Base-by-base conservation (phyloP, 2,329 filamentous ascomycete species). In the Fusarium pseudonygamai region DNA sequence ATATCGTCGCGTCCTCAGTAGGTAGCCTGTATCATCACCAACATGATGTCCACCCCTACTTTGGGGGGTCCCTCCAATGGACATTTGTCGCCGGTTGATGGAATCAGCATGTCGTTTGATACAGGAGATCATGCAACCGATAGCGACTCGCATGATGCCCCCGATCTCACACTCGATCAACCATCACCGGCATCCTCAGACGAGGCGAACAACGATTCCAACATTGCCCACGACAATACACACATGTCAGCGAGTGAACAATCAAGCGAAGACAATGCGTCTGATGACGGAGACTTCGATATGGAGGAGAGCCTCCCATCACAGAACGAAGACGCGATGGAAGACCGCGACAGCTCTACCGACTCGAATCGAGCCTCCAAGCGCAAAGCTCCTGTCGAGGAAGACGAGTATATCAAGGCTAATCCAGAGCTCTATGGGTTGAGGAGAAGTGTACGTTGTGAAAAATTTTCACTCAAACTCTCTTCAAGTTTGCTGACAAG, bases 381-480 rank as follows among this genome's bases (percentile, higher is more conserved):
- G 87, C 92, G 95, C 83, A 93, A 93, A 84, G 83, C 87, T 74
- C 82, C 87, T 79, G 80, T 89, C 42, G 91, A 92, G 58, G 93
- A 96, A 77, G 92, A 96, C 67, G 92, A 95, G 52, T 95, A 91
- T 79, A 97, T 98, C 77, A 89, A 92, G 78, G 93, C 94, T 79
- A 97, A 99, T 79, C 96, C 96, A 49, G 95, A 97, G 83, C 87
- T 99, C 14, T 99, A 98, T 85, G 96, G 96, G 53, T 87, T 99
- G 75, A 91, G 96, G 77, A 90, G 96, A 85, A 99, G 96, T 85
- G 95, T 96, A 91, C 72, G 93, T 83, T 58, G n/a, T 69, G 74
- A 76, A 75, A 77, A 67, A 4, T 58, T 73, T 74, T 72, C 71
- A 64, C 71, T 37, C 58, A 32, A 67, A 56, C 60, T 58, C 46